A percentile compares a stretch with the other conserved stretches of the same genome.
Conservation (phyloP, 805 yeast species). For the Starmerella gropengiesseri region DNA sequence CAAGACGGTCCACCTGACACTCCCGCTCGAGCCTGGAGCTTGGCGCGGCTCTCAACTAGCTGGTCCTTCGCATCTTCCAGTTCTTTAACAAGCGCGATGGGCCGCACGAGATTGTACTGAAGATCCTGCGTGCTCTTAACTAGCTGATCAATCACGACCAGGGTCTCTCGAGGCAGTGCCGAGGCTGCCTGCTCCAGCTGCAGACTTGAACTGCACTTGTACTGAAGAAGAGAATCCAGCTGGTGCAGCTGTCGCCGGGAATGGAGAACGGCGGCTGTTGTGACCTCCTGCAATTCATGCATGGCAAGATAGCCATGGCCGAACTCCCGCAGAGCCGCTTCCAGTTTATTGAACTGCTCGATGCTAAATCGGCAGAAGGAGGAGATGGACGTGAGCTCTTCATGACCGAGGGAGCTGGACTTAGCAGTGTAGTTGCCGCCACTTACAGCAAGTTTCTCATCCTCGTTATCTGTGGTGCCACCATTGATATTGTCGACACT, state of each 20-base stretch:
- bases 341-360: slow-evolving; percentile 12
- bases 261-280: background rate
- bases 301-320: background rate
- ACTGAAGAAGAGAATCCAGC: background rate
- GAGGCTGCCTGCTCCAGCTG: background rate
- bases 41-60: slow-evolving; percentile 21
- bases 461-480: too few relatives aligned
- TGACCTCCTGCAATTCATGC: background rate
- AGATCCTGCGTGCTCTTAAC: slow-evolving; percentile 14
- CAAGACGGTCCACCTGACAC: slow-evolving; percentile 22
- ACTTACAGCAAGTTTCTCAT: too few relatives aligned
- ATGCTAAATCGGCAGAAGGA: slow-evolving; percentile 13
- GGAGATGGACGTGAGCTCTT: slow-evolving; percentile 9
- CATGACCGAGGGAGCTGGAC: slow-evolving; percentile 4
- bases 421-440: background rate
- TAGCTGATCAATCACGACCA: slow-evolving; percentile 5
- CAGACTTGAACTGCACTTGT: background rate
- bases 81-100: slow-evolving; percentile 24
- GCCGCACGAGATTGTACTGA: slow-evolving; percentile 25
- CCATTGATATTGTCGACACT: too few relatives aligned
- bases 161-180: background rate
- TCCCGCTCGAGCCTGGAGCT: slow-evolving; percentile 22
- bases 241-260: background rate
- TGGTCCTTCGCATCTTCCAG: slow-evolving; percentile 22
- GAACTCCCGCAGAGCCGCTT: slow-evolving; percentile 15